These are phyloP conservation scores for Pseudocercospora vitis DNA, from an alignment of 2,329 filamentous ascomycete genomes.

Conservation along the genomic window DNA sequence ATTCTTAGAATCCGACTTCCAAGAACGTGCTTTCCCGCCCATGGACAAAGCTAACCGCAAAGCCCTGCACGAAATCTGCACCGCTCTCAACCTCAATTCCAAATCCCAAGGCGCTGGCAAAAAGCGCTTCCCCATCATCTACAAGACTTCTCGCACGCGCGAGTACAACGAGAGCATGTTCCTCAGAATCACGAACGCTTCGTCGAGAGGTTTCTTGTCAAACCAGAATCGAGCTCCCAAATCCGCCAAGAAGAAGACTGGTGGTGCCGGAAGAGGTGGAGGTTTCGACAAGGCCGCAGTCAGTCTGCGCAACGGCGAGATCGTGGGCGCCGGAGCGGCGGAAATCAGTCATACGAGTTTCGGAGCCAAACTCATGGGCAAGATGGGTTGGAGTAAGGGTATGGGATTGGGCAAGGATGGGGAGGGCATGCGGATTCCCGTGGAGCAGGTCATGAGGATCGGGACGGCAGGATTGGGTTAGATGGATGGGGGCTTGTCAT, in stretches of 20 bases:
- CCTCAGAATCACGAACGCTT: constrained; percentile 40
- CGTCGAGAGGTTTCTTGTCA: constrained; percentile 54
- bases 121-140: constrained; percentile 72
- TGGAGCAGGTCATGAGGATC: constrained; percentile 83
- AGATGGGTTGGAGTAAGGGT: constrained; percentile 93
- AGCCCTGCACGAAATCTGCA: constrained; percentile 75
- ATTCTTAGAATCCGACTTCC: constrained; percentile 67
- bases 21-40: constrained; percentile 72
- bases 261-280: constrained; percentile 40
- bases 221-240: constrained; percentile 27
- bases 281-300: constrained; percentile 43
- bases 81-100: constrained; percentile 74
- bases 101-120: constrained; percentile 75
- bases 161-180: constrained; percentile 58
- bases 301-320: constrained; percentile 77
- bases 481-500: too few relatives aligned
- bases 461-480: constrained; percentile 77
- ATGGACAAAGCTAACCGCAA: constrained; percentile 80
- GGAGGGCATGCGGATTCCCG: constrained; percentile 84
- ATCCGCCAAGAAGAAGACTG: constrained; percentile 43
- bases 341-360: constrained; percentile 81
- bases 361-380: constrained; percentile 84
- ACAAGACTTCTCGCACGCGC: constrained; percentile 68
- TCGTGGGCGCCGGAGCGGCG: constrained; percentile 81
- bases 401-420: constrained; percentile 77